Base-by-base conservation (phyloP, 176 grass and related monocot species). In the Avena insularis region DNA sequence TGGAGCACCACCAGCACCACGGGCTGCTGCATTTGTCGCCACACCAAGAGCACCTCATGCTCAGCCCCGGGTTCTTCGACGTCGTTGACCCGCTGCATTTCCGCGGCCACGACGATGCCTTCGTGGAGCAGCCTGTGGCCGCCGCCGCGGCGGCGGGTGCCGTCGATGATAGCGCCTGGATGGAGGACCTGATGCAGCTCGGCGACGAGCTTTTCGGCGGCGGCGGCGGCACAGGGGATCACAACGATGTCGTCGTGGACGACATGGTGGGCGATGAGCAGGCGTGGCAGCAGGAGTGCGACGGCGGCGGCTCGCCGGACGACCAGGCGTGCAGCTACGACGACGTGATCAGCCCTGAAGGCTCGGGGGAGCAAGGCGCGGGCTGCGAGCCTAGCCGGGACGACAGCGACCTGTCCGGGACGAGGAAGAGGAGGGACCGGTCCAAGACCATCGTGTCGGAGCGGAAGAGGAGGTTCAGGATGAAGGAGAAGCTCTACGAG, bases 401-500 rank as follows among this genome's bases (percentile, higher is more conserved):
- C 36, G 90, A 90, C 63, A 90, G 86, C 21, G 84, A 90, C 17
- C 36, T 21, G 36, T 87, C 53, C 14, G 46, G 17, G 75, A 72
- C 77, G 36, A 79, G 84, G 88, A 88, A 79, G 81, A 78, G 90
- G 88, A 83, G 90, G 81, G 97, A 99, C 83, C 90, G 97, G 17
- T 93, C 94, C 8, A 96, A 96, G 93, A 96, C 97, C 2, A 87
- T 94, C 77, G 89, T 99, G 69, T 91, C 97, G 53, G 97, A 99
- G 90, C 89, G 97, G 77, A 94, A 90, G 84, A 49, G 97, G 47
- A 91, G 97, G 80, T 87, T 93, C 88, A 83, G 92, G 15, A 96
- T 99, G 97, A 96, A 96, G 87, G 97, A 99, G 90, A 96, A 65
- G 80, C 94, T 99, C 80, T 99, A 96, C 79, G 94, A 99, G 85